Evolutionary conservation across 1,284 basidiomycete species (phyloP).

Genomic region (Salmacisia buchloeana): DNA sequence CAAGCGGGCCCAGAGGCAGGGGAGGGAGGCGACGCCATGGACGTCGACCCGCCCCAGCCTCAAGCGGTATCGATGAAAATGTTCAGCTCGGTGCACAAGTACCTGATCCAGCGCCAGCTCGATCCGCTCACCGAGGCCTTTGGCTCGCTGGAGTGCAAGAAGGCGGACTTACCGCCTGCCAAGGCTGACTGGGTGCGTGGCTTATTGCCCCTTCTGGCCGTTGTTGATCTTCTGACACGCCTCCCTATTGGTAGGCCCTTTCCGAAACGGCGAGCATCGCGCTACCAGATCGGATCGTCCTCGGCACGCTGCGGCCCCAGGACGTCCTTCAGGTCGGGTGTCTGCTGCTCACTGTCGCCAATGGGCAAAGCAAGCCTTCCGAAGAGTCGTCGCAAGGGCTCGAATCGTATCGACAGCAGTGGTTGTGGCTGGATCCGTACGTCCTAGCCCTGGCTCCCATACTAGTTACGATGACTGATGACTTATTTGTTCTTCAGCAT

Average conservation of each 20-base stretch:
- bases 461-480: too few relatives aligned
- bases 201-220: background rate
- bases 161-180: conserved; percentile 2
- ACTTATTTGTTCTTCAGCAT: too few relatives aligned
- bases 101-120: background rate
- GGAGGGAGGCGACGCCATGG: background rate
- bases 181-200: conserved; percentile 4
- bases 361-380: background rate
- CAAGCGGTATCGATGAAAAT: background rate
- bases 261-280: background rate
- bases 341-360: too few relatives aligned
- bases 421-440: too few relatives aligned
- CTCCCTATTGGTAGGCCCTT: too few relatives aligned
- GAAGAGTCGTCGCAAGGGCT: too few relatives aligned
- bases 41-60: too few relatives aligned
- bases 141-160: conserved; percentile 6
- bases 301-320: background rate
- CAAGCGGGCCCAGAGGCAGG: background rate
- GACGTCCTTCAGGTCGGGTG: background rate
- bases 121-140: background rate
- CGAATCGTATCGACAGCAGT: too few relatives aligned
- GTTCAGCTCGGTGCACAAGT: background rate
- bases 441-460: too few relatives aligned
- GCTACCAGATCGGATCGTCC: background rate
- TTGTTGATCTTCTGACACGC: too few relatives aligned